These are phyloP conservation scores for Tylopilus sp. DNA, from an alignment of 768 basidiomycete genomes.

Conservation along the genomic window DNA sequence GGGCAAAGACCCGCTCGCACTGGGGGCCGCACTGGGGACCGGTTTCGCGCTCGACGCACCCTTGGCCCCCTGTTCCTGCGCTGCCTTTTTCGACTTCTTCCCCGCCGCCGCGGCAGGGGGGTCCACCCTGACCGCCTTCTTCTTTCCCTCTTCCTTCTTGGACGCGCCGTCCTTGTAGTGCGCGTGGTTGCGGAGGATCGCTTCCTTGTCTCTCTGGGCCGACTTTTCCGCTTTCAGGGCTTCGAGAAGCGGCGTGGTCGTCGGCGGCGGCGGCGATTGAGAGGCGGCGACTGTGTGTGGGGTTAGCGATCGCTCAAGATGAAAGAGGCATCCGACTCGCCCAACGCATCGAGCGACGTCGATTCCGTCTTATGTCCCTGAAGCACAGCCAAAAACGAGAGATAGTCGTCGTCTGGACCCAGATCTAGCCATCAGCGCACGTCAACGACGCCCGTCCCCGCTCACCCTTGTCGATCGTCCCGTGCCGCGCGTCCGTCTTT, in stretches of 20 bases:
- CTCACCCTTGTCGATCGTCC: conserved; percentile 75
- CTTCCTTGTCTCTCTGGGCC: conserved; percentile 67
- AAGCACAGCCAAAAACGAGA: conserved; percentile 77
- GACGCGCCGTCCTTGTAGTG: conserved; percentile 59
- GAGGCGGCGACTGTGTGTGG: conserved; percentile 67
- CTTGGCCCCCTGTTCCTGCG: conserved; percentile 2
- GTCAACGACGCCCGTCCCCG: too few relatives aligned
- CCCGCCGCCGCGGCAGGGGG: neutral
- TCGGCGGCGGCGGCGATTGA: conserved; percentile 59
- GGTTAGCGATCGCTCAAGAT: too few relatives aligned
- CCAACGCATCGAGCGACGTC: conserved; percentile 57
- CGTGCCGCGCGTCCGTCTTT: conserved; percentile 77
- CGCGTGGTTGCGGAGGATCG: conserved; percentile 66
- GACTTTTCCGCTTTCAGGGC: conserved; percentile 79
- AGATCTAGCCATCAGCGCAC: too few relatives aligned
- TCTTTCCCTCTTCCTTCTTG: conserved; percentile 40
- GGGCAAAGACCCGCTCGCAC: neutral
- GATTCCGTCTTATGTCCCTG: conserved; percentile 53
- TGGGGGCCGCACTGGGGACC: neutral
- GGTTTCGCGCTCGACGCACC: neutral
- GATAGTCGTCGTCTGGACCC: conserved; percentile 84
- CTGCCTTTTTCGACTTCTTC: neutral
- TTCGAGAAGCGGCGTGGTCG: conserved; percentile 88
- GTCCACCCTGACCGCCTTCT: conserved; percentile 32
- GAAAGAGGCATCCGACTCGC: neutral